Evolutionary conservation across 768 basidiomycete genomes (phyloP).

Genomic region (Russula lepida): DNA sequence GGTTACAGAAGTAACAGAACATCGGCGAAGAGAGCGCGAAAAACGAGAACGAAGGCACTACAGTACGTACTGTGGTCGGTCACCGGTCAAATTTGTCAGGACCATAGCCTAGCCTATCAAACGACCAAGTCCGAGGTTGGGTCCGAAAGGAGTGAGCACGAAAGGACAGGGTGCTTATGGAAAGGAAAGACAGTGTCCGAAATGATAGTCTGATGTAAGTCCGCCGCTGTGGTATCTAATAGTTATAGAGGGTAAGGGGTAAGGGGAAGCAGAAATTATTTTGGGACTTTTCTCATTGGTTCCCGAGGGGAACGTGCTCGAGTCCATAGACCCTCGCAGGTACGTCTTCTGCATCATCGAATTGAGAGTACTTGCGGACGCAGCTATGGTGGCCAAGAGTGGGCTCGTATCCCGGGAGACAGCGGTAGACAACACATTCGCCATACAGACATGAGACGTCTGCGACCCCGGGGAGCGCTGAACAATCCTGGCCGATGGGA

Average conservation of each 20-base stretch:
- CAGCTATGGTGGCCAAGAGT: background rate
- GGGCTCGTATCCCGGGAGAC: slow-evolving; percentile 34
- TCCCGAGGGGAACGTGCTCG: slow-evolving; percentile 22
- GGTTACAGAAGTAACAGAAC: too few relatives aligned
- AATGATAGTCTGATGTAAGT: background rate
- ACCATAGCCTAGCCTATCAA: background rate
- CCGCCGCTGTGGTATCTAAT: background rate
- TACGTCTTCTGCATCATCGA: background rate
- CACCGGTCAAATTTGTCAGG: background rate
- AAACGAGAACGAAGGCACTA: too few relatives aligned
- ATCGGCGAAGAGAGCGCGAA: too few relatives aligned
- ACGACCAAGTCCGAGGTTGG: background rate
- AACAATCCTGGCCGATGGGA: slow-evolving; percentile 43
- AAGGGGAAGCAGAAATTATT: background rate
- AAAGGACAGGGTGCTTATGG: background rate
- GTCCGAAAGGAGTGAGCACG: background rate
- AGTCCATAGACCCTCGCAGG: slow-evolving; percentile 21
- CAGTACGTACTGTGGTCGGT: too few relatives aligned
- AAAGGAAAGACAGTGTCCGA: background rate
- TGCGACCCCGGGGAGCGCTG: slow-evolving; percentile 38
- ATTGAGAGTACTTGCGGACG: background rate
- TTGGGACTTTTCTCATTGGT: background rate
- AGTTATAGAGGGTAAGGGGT: background rate
- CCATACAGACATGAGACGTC: slow-evolving; percentile 42
- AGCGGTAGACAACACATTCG: slow-evolving; percentile 37